phyloP scores from a whole-genome alignment of 177 flowering plant genomes.

The Vitis hybrid region DNA sequence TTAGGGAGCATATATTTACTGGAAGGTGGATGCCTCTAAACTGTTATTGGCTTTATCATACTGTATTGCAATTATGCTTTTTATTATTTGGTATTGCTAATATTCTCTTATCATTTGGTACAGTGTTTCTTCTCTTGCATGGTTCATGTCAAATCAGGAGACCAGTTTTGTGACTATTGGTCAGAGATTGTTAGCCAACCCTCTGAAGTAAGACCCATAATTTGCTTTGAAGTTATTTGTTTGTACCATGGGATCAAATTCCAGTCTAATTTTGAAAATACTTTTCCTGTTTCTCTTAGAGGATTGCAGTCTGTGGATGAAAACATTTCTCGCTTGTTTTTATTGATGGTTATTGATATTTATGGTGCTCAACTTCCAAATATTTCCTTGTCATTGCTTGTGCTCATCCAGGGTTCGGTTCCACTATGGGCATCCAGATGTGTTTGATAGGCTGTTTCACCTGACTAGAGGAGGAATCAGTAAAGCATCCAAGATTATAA shows the following conservation, averaged over 20 bases:
- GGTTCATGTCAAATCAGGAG: constrained; percentile 92
- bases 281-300: neutral
- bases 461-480: constrained; percentile 93
- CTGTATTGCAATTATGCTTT: neutral
- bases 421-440: constrained; percentile 99
- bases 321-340: constrained; percentile 1
- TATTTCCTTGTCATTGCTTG: neutral
- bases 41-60: neutral
- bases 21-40: constrained; percentile 60
- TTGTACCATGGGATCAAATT: neutral
- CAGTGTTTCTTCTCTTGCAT: constrained; percentile 99
- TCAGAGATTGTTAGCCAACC: constrained; percentile 89
- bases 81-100: neutral
- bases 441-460: constrained; percentile 95
- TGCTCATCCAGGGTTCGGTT: constrained; percentile 71
- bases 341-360: neutral
- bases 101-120: constrained; percentile 15
- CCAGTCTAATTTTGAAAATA: neutral
- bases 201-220: constrained; percentile 69
- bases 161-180: constrained; percentile 97
- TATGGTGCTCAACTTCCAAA: neutral
- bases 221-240: neutral
- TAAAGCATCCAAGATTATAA: constrained; percentile 91
- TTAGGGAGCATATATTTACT: constrained; percentile 97
- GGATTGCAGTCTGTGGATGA: neutral